Base-by-base conservation (phyloP, 2,329 filamentous ascomycete species). In the Chaetothyriales sp. region DNA sequence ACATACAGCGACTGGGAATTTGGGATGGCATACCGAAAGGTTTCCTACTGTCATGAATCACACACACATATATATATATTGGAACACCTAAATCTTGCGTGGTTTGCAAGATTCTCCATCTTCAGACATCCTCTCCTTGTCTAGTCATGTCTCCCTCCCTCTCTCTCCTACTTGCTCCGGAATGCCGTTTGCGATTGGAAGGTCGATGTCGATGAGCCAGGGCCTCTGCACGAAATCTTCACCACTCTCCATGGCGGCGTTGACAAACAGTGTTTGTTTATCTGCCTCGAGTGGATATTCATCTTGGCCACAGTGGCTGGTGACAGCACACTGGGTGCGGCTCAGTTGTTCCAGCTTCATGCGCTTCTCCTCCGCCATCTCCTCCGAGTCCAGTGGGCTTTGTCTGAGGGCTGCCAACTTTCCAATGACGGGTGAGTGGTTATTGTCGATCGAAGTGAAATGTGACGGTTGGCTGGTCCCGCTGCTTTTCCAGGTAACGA, bases 211-310 rank as follows among this genome's bases (percentile, higher is more conserved):
- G 4, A 80, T 62, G 2, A 79, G 18, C 74, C 75, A 81, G 0
- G 75, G 72, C 15, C 70, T 60, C 43, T 81, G 74, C 8, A 63
- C 57, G n/a, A 60, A 51, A 18, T 72, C 68, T 5, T 63, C 53
- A 2, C 66, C 55, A 2, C 73, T 67, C 63, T 77, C 66, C 22
- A 80, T 72, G 0, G 79, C 68, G 1, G 77, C 77, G 60, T 81
- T 82, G 8, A 82, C 66, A 58, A 81, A 79, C 5, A 81, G 60
- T 0, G 78, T 81, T 55, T 79, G 70, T 43, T 65, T 61, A 0
- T 72, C 73, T 6, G 44, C 47, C 26, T 63, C 46, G 0, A 73
- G n/a, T 1, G 57, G 59, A 20, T 60, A 54, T n/a, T 58, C 51
- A 19, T 68, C 64, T 2, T 62, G 58, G 0, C 62, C 61, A 48